Conservation (phyloP, 257 asterid species). For the Fraxinus anomala region DNA sequence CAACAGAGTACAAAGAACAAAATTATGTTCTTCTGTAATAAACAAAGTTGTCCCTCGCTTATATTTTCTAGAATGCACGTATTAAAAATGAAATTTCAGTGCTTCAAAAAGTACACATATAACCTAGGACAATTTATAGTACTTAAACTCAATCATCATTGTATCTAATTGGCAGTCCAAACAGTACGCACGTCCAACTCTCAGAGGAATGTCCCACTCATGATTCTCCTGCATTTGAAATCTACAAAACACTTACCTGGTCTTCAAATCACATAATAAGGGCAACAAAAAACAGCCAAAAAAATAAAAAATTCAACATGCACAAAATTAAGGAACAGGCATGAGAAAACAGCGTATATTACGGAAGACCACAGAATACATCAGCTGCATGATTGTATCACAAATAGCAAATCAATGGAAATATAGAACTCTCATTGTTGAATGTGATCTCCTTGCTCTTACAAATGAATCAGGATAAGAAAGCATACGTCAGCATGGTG, state of each 20-base stretch:
- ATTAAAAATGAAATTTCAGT: neutral
- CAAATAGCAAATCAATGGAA: neutral
- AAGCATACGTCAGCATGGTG: neutral
- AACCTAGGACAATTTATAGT: neutral
- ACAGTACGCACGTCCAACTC: neutral
- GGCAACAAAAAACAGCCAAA: neutral
- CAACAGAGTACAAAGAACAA: neutral
- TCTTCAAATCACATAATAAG: neutral
- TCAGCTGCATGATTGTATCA: neutral
- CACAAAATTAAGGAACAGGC: neutral
- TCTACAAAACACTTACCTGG: neutral
- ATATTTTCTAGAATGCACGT: neutral
- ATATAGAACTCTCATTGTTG: neutral
- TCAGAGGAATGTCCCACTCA: neutral
- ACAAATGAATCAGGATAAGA: neutral
- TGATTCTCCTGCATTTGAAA: neutral
- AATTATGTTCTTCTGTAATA: neutral
- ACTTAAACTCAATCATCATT: neutral
- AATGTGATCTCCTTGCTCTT: neutral
- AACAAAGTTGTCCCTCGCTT: neutral
- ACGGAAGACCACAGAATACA: slow-evolving; percentile 5
- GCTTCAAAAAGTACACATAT: neutral
- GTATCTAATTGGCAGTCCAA: neutral
- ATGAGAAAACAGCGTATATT: neutral
- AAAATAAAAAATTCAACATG: neutral